Conservation (phyloP, 2,329 filamentous ascomycete species). For the Fusarium agapanthi region DNA sequence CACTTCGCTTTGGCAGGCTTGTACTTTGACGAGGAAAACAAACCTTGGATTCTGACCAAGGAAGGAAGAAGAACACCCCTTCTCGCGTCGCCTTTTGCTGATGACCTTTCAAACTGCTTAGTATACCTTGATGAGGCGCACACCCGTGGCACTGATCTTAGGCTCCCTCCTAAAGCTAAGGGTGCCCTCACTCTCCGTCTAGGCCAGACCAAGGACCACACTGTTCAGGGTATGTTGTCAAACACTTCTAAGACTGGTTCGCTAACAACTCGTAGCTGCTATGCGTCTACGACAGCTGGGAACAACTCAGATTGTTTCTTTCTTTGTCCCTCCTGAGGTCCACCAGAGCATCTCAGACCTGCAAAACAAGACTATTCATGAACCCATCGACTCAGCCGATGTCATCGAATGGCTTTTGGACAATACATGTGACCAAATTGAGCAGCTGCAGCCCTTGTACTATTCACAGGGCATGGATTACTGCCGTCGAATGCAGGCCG, state of each 20-base stretch:
- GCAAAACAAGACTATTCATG: constrained; percentile 26
- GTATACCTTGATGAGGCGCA: constrained; percentile 65
- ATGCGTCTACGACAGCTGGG: constrained; percentile 69
- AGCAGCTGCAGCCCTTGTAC: constrained; percentile 67
- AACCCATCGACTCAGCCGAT: constrained; percentile 36
- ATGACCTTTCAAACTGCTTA: constrained; percentile 43
- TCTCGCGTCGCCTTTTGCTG: constrained; percentile 32
- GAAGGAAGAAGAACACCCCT: constrained; percentile 28
- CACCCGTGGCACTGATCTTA: constrained; percentile 63
- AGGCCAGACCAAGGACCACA: constrained; percentile 67
- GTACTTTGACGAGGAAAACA: constrained; percentile 54
- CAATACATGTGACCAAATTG: constrained; percentile 67
- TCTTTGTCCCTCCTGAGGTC: constrained; percentile 67
- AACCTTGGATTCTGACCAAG: constrained; percentile 30
- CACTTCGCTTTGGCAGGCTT: constrained; percentile 57
- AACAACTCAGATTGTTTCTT: constrained; percentile 62
- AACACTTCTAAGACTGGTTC: neutral
- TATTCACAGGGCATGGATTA: constrained; percentile 68
- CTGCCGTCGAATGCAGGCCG: constrained; percentile 62
- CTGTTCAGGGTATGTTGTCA: constrained; percentile 48
- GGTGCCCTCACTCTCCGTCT: constrained; percentile 66
- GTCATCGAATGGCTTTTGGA: constrained; percentile 65
- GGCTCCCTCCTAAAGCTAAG: constrained; percentile 55
- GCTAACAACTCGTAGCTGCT: constrained; percentile 55
- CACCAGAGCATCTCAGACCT: constrained; percentile 68